Base-by-base conservation (phyloP, 768 basidiomycete genomes). In the Chlorophyllum brunneum region DNA sequence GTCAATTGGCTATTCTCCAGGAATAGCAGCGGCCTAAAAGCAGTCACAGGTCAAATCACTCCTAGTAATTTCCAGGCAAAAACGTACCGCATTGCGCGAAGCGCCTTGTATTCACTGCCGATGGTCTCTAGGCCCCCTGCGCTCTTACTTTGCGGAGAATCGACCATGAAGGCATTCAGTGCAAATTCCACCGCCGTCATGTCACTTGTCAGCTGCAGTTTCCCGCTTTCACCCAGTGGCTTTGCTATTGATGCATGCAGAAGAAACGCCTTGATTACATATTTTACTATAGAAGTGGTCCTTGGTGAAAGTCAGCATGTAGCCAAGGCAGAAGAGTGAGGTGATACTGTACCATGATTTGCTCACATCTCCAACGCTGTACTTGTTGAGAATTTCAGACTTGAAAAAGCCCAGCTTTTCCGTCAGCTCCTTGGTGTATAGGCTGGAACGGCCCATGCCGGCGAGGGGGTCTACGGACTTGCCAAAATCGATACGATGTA, bases 121-220 rank as follows among this genome's bases (percentile, higher is more conserved):
- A 94, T 78, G 13, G 70, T 77, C 56, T 89, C 88, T 36, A 95
- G 72, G 59, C 80, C 81, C 9, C 80, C 78, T 15, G 46, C 47
- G 1, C 82, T 80, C 60, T 83, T 81, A 52, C 73, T 74, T 56
- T 80, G 78, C 2, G 72, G 64, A 44, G 76, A 75, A 50, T 84
- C 82, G 1, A 72, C 73, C 71, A 85, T 74, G 65, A 98, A 90
- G 3, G 88, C 81, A 60, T 84, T 88, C 49, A 99, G 66, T 0
- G 90, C 85, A 65, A 98, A 97, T 70, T 99, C 97, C 55, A 98
- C 77, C 65, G 93, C 90, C 0, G 95, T 89, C 93, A 98, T 95
- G 66, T 99, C 95, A 41, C 85, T 89, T 52, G 93, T 92, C 57
- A 98, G 75, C 69, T 95, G 94, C 22, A 99, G 79, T 65, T 97